Evolutionary conservation across 768 basidiomycete species (phyloP), one percentile per base, ranked within the genome.

Genomic region (Rhizopogon vesiculosus): DNA sequence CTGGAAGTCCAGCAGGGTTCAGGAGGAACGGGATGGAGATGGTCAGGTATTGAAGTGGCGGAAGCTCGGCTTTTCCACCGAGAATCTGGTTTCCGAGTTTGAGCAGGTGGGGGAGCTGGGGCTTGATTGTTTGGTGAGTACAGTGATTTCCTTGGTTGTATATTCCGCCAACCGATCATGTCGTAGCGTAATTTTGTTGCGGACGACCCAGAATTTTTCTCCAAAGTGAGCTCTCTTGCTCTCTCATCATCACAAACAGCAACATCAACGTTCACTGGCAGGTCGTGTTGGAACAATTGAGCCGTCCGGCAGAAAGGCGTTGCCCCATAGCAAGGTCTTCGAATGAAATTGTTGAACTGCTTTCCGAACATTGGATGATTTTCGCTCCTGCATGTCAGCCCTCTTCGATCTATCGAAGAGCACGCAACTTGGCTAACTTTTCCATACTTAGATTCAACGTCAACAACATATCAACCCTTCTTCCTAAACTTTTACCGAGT

Each of bases 321-420:
- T 95, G 93, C 72, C 91, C 90, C 0, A 80, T 95, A 59, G 87
- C 86, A 5, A 86, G 80, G 62, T 90, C 87, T 16, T 94, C 92
- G 1, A 91, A 90, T 56, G 89, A 93, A 62, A 83, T 93, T 7
- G 89, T 93, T 5, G 91, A 90, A 62, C 74, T 93, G 40, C 75
- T 96, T 33, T 85, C 89, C 3, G 88, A 93, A 50, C 84, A 93
- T 65, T 94, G 91, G 88, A 81, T 81, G 18, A 87, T 93, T 59
- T 88, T 88, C 64, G 89, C 87, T 13, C 89, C 91, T 31, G 89
- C 90, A 44, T 93, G 91, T 92, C 60, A 43, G 82, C 81, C 22
- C 42, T 25, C 45, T 22, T 22, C 38, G 38, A 16, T 49, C 15
- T 22, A 15, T 38, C 35, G 9, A 19, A 12, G 35, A 10, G 7